These are phyloP conservation scores for Lepidium aucheri DNA, from an alignment of 345 rosid species.

Conservation along the genomic window DNA sequence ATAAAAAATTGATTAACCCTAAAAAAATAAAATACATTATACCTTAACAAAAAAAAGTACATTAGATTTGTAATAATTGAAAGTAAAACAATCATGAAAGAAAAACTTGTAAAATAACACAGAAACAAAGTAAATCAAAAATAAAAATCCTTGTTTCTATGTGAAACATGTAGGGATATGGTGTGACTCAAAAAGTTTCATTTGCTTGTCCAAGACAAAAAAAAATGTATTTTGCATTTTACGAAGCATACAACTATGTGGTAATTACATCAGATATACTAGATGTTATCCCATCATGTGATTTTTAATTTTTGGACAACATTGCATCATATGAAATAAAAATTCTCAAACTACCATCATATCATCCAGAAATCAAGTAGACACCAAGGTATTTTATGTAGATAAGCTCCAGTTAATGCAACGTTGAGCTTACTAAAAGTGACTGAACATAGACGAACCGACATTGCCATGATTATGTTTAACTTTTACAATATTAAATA, in stretches of 20 bases:
- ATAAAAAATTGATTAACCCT: neutral
- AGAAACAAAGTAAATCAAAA: neutral
- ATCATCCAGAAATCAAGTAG: no score
- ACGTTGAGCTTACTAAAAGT: no score
- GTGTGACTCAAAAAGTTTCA: neutral
- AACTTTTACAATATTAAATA: no score
- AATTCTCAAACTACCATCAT: neutral
- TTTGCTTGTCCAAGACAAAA: neutral
- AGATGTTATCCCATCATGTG: no score
- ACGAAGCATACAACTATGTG: neutral
- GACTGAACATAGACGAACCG: neutral
- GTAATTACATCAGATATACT: neutral
- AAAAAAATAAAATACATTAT: neutral
- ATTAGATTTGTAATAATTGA: neutral
- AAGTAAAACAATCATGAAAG: neutral
- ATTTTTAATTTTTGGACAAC: no score
- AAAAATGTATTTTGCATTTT: neutral
- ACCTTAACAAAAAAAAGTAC: neutral
- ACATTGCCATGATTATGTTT: no score
- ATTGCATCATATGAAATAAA: neutral
- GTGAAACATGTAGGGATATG: no score
- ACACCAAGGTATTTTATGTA: neutral
- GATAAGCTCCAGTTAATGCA: neutral
- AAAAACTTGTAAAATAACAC: neutral
- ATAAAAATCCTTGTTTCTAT: no score